Conservation (phyloP, 164 flowering plant genomes). For the Tetracentron sinense region DNA sequence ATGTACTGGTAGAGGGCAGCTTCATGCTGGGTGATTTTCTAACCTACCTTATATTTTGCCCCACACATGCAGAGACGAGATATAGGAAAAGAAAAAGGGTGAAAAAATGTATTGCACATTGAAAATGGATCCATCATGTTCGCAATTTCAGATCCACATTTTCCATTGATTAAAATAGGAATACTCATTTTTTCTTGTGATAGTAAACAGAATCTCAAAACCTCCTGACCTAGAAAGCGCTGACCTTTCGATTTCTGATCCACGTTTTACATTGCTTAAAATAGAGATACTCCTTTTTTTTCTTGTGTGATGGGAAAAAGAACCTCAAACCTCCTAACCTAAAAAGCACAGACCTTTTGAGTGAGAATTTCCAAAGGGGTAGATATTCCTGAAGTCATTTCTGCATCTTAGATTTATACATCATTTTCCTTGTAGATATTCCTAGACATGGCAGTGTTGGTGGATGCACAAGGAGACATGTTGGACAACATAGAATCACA, state of each 20-base stretch:
- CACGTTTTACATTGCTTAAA: no score
- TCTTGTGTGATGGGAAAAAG: no score
- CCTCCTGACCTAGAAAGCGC: no score
- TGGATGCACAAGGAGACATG: slow-evolving; percentile 94
- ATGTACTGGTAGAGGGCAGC: background rate
- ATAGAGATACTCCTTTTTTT: no score
- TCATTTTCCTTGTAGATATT: slow-evolving; percentile 47
- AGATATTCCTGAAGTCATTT: background rate
- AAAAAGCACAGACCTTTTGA: background rate
- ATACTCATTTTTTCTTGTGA: no score
- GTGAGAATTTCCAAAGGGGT: background rate
- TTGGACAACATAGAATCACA: slow-evolving; percentile 92
- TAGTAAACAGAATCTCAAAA: no score
- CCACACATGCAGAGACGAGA: background rate
- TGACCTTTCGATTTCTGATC: no score
- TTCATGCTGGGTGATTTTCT: no score
- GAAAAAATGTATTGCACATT: background rate
- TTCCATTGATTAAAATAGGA: no score
- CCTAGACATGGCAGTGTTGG: slow-evolving; percentile 89
- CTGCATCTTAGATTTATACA: background rate
- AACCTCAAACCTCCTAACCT: background rate
- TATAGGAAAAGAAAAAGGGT: background rate
- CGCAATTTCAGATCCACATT: no score
- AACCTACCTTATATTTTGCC: background rate
- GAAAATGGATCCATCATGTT: no score